These are phyloP conservation scores for Aaosphaeria arxii DNA, from an alignment of 2,329 filamentous ascomycete species.

Conservation along the genomic window DNA sequence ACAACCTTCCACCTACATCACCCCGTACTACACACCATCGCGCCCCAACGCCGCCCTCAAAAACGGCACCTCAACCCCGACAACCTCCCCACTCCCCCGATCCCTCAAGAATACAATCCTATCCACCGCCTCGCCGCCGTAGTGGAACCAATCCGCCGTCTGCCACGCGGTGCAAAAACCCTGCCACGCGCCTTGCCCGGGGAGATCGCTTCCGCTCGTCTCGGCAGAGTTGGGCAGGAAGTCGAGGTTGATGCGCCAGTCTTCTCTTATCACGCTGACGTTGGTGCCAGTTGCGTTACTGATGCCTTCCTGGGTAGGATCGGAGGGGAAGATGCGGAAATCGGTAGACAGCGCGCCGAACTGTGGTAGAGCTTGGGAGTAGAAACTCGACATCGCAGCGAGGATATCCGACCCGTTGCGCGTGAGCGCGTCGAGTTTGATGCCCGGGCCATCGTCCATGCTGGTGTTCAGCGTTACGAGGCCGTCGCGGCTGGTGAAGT, in stretches of 20 bases:
- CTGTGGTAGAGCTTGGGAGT: constrained; percentile 1
- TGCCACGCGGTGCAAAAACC: constrained; percentile 1
- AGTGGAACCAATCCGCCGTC: background rate
- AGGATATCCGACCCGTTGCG: constrained; percentile 2
- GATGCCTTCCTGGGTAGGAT: background rate
- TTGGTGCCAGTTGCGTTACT: background rate
- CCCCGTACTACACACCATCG: background rate
- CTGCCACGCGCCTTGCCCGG: background rate
- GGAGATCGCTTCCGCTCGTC: background rate
- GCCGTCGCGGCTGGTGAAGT: background rate
- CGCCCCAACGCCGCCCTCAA: background rate
- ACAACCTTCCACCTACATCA: no score
- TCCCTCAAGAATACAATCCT: background rate
- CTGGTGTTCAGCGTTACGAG: background rate
- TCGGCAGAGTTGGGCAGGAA: constrained; percentile 1
- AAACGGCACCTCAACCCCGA: background rate
- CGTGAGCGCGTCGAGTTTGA: constrained; percentile 1
- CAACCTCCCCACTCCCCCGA: background rate
- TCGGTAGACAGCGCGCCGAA: background rate
- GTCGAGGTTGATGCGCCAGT: constrained; percentile 2
- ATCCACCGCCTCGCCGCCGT: background rate
- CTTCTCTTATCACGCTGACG: background rate
- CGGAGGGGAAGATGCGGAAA: constrained; percentile 2
- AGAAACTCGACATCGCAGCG: background rate
- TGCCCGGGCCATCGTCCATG: constrained; percentile 1